Evolutionary conservation across 768 basidiomycete genomes (phyloP).

Genomic region (Strobilomyces dryophilus): DNA sequence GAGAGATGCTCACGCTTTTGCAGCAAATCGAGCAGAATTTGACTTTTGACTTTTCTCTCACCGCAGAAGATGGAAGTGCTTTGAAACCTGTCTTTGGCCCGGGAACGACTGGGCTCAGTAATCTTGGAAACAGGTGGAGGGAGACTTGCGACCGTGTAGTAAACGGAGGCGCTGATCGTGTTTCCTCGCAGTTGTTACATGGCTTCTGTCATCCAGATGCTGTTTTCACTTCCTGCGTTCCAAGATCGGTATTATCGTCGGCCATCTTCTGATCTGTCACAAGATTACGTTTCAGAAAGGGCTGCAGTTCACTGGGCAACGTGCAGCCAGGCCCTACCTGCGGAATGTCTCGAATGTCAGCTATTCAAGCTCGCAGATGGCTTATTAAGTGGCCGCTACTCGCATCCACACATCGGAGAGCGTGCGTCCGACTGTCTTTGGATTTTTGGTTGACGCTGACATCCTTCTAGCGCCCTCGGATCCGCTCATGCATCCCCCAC

Average conservation of each 20-base stretch:
- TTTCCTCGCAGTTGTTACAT: slow-evolving; percentile 78
- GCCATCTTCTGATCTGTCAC: slow-evolving; percentile 9
- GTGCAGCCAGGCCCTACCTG: slow-evolving; percentile 69
- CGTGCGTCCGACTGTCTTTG: slow-evolving; percentile 12
- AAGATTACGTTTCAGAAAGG: slow-evolving; percentile 21
- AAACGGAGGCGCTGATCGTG: not conserved
- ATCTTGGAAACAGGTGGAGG: slow-evolving; percentile 83
- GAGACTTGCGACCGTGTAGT: too few relatives aligned
- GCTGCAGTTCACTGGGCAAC: slow-evolving; percentile 50
- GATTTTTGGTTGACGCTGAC: slow-evolving; percentile 7
- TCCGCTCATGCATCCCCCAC: slow-evolving; percentile 30
- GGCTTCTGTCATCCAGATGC: slow-evolving; percentile 84
- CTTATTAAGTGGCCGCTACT: slow-evolving; percentile 88
- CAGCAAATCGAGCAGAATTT: slow-evolving; percentile 97
- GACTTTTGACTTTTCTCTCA: slow-evolving; percentile 90
- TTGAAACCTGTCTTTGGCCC: slow-evolving; percentile 86
- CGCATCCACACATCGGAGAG: slow-evolving; percentile 48
- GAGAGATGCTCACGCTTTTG: not conserved
- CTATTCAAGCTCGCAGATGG: slow-evolving; percentile 92
- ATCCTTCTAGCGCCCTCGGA: slow-evolving; percentile 23
- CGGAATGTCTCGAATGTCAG: slow-evolving; percentile 91
- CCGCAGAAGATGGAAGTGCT: slow-evolving; percentile 80
- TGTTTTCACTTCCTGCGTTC: slow-evolving; percentile 82
- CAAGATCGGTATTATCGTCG: slow-evolving; percentile 58
- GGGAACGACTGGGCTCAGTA: slow-evolving; percentile 83